These are phyloP conservation scores for Lentinula sp. DNA, from an alignment of 768 basidiomycete genomes.

Conservation along the genomic window DNA sequence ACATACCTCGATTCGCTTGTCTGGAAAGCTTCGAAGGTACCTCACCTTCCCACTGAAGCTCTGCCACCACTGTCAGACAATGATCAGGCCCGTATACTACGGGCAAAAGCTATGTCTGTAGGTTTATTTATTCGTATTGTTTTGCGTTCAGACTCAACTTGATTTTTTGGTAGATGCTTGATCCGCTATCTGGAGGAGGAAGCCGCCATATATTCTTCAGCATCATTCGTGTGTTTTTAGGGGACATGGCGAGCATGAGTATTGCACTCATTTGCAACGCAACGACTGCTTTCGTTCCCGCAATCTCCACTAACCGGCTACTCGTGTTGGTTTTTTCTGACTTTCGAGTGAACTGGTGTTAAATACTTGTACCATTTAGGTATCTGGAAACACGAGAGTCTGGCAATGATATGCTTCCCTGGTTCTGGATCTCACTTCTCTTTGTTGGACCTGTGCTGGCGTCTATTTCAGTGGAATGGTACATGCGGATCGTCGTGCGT, in stretches of 20 bases:
- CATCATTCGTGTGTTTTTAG: background rate
- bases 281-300: background rate
- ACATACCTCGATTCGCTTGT: slow-evolving; percentile 25
- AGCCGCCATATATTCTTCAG: background rate
- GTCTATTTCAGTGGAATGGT: slow-evolving; percentile 45
- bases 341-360: background rate
- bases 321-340: slow-evolving; percentile 21
- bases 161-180: slow-evolving; percentile 14
- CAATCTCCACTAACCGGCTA: slow-evolving; percentile 3
- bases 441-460: slow-evolving; percentile 41
- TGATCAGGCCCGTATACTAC: slow-evolving; percentile 2
- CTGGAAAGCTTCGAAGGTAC: slow-evolving; percentile 10
- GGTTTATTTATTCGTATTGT: background rate
- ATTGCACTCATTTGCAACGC: background rate
- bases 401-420: slow-evolving; percentile 47
- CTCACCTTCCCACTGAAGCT: slow-evolving; percentile 14
- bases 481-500: slow-evolving; percentile 37
- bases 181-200: background rate
- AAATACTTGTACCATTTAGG: slow-evolving; percentile 22
- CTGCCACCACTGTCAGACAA: slow-evolving; percentile 29
- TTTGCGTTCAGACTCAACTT: background rate
- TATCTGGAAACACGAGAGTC: slow-evolving; percentile 55
- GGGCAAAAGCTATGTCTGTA: background rate
- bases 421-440: slow-evolving; percentile 59
- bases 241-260: background rate